Evolutionary conservation across 805 yeast genomes (phyloP).

Genomic region (Lachancea mirantina): DNA sequence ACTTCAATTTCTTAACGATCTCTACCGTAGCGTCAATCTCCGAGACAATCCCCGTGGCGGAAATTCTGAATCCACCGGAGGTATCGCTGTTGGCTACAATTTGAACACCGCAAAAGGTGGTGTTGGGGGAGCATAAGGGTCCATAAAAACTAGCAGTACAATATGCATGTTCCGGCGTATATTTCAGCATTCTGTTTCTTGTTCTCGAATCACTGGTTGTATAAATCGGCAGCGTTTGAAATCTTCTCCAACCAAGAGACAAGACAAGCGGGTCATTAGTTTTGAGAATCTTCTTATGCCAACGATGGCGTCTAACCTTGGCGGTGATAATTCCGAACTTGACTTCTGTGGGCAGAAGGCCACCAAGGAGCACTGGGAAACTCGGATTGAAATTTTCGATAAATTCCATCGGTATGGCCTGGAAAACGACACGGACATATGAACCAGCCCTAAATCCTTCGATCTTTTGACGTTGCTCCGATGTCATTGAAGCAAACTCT

Average conservation of each 20-base stretch:
- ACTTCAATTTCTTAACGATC: constrained; percentile 89
- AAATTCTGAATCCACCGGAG: constrained; percentile 85
- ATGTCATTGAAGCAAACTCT: constrained; percentile 66
- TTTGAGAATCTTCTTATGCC: constrained; percentile 95
- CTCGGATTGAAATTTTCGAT: constrained; percentile 78
- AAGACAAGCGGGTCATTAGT: constrained; percentile 91
- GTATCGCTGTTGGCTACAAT: constrained; percentile 77
- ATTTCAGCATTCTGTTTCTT: constrained; percentile 93
- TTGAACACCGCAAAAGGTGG: constrained; percentile 94
- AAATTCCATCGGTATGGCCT: constrained; percentile 81
- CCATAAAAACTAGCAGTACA: constrained; percentile 96
- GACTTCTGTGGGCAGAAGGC: constrained; percentile 82
- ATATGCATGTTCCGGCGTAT: constrained; percentile 96
- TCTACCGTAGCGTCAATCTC: constrained; percentile 85
- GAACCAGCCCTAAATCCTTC: constrained; percentile 94
- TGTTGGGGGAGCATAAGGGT: constrained; percentile 93
- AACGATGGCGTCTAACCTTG: constrained; percentile 93
- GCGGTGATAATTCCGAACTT: constrained; percentile 90
- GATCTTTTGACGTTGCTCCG: constrained; percentile 65
- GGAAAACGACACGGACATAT: constrained; percentile 83
- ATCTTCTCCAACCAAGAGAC: constrained; percentile 97
- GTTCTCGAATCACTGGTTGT: constrained; percentile 97
- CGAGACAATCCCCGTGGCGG: constrained; percentile 94
- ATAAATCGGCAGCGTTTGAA: constrained; percentile 91
- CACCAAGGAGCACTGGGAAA: constrained; percentile 85